Evolutionary conservation across 1,284 basidiomycete species (phyloP), one percentile per base, ranked within the genome.

Genomic region (Pyrrhoderma noxium): DNA sequence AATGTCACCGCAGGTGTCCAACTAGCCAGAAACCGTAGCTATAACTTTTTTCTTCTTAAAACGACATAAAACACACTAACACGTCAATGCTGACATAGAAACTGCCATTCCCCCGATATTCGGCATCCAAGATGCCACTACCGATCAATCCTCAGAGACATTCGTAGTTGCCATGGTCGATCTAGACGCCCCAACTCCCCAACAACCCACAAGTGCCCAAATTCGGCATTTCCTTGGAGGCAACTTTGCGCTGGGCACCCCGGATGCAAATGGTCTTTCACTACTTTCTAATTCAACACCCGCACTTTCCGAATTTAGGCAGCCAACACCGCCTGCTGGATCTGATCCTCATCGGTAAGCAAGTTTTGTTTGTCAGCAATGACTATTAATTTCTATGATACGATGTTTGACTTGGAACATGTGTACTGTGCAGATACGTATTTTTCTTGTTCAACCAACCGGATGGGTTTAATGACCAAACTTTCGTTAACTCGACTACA

Each of bases 281-380:
- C 36, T 55, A 1, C 58, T 67, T 47, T 56, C 59, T 39, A 76
- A 76, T 58, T 65, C 57, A 43, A 74, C 65, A 23, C 63, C 70
- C 27, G 71, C 75, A 8, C 57, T 76, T 36, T 66, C 69, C 16
- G 68, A 72, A 23, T 66, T 62, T 53, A 53, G 57, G 18, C 59
- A 60, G 23, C 76, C 74, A 2, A 63, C 66, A 11, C 75, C 74
- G 5, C 72, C 73, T 1, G 60, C 62, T 19, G 71, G 71, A 1
- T 75, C 74, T 42, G 70, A 72, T 58, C 69, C 74, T n/a, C 75
- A 77, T 56, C 65, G 74, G 74, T 75, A 23, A 58, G 67, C 45
- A 47, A 25, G 21, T 13, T 19, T 16, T 19, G 19, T 16, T 19
- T 35, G 14, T 9, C n/a, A 27, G 9, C 11, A 48, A n/a, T 8